Base-by-base conservation (phyloP, 169 alveolate species). In the Cryptosporidium sp. region DNA sequence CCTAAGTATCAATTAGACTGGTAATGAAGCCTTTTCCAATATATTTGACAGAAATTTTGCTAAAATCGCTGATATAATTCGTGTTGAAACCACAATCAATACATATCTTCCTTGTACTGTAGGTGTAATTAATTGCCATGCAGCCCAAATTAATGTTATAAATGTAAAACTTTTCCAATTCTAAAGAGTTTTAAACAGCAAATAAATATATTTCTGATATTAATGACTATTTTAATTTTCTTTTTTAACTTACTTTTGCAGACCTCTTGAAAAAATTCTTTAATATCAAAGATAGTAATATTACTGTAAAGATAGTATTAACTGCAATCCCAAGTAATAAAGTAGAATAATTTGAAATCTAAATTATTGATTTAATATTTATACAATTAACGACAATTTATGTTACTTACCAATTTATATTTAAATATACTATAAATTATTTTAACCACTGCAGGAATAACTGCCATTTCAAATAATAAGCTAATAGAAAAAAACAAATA, bases 121-220 rank as follows among this genome's bases (percentile, higher is more conserved):
- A 16, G 89, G 89, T 26, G 89, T 62, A 14, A 80, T 43, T 80
- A 80, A 65, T 80, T 80, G 89, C 89, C 89, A 80, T 18, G 48
- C 31, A 18, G 62, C 80, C 89, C 89, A 80, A 37, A 80, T n/a
- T 48, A 65, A 39, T 41, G 89, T 80, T n/a, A 80, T 43, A 6
- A 33, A 18, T 39, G 89, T 80, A 80, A 61, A 80, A 41, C 12
- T 62, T 39, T 43, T 80, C 74, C 74, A 80, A 26, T 62, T 80
- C 89, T 80, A 26, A 18, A 31, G 18, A 31, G 3, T 23, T 43
- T 10, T 16, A 41, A 45, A 9, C 21, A 37, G 31, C 2, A 62
- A 21, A 26, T 0, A 16, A 12, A 58, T 7, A 39, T 2, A 8
- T 43, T 21, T 16, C 10, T 0, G 10, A 7, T 21, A 23, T 33